Evolutionary conservation across 352 stramenopile species (phyloP).

Genomic region (Globisporangium mamillatum): DNA sequence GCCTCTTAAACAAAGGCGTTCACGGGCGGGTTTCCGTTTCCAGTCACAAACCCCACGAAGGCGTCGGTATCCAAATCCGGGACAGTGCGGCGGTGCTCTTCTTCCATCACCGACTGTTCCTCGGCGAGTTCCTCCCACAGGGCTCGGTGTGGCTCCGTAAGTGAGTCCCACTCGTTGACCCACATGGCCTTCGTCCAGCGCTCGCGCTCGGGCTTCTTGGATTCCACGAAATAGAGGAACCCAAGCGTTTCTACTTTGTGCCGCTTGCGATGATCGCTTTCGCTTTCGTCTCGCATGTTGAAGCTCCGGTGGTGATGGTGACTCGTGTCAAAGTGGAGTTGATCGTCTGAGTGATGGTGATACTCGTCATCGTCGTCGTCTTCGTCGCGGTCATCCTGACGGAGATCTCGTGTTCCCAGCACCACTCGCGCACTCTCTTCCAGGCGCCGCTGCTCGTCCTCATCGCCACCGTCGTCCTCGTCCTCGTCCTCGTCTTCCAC

Average conservation of each 20-base stretch:
- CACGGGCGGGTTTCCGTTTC: slow-evolving; percentile 14
- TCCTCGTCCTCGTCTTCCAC: slow-evolving; percentile 5
- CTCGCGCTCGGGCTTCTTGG: slow-evolving; percentile 23
- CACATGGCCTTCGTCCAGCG: slow-evolving; percentile 27
- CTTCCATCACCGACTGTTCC: slow-evolving; percentile 15
- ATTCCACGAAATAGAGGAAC: slow-evolving; percentile 29
- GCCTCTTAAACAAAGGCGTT: slow-evolving; percentile 19
- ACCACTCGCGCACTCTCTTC: slow-evolving; percentile 29
- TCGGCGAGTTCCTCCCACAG: slow-evolving; percentile 33
- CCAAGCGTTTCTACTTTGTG: slow-evolving; percentile 6
- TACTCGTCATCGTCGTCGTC: background rate
- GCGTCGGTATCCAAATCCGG: slow-evolving; percentile 23
- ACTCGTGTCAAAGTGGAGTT: slow-evolving; percentile 7
- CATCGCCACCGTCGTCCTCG: background rate
- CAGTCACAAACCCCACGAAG: slow-evolving; percentile 20
- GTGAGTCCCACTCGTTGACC: slow-evolving; percentile 25
- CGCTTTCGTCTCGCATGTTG: background rate
- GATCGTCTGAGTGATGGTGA: slow-evolving; percentile 1
- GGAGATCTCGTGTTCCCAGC: slow-evolving; percentile 13
- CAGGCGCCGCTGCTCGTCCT: slow-evolving; percentile 21
- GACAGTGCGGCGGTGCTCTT: slow-evolving; percentile 5
- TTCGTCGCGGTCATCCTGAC: slow-evolving; percentile 11
- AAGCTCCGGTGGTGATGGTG: slow-evolving; percentile 7
- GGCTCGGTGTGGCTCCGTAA: slow-evolving; percentile 19
- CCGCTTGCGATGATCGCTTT: background rate